Evolutionary conservation across 352 stramenopile species (phyloP).

Genomic region (Phytophthora macrochlamydospora): DNA sequence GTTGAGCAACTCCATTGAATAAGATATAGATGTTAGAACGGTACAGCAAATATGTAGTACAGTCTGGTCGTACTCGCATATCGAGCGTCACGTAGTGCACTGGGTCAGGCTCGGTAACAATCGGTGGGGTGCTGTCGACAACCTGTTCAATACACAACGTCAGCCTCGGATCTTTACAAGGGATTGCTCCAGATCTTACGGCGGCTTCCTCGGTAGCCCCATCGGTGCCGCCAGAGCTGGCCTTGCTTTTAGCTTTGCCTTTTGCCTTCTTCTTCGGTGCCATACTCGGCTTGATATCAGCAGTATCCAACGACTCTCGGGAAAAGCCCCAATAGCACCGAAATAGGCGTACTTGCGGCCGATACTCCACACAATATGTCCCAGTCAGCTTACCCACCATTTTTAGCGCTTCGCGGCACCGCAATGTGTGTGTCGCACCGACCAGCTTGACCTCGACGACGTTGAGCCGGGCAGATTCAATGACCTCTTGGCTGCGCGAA

Average conservation of each 20-base stretch:
- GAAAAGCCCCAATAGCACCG: not conserved
- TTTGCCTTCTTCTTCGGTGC: constrained; percentile 53
- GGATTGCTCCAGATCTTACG: constrained; percentile 9
- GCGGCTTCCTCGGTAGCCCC: constrained; percentile 12
- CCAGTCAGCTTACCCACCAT: no score
- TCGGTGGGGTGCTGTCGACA: constrained; percentile 40
- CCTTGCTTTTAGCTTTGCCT: constrained; percentile 31
- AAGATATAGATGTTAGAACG: not conserved
- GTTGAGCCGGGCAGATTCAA: no score
- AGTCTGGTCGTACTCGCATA: constrained; percentile 40
- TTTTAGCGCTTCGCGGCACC: no score
- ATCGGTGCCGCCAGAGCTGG: constrained; percentile 17
- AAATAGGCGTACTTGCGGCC: not conserved
- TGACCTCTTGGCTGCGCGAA: no score
- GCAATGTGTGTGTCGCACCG: no score
- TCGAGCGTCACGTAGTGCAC: constrained; percentile 61
- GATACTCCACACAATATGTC: no score
- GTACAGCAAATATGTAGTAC: not conserved
- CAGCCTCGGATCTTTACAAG: not conserved
- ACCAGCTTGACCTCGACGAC: no score
- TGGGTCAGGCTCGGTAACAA: constrained; percentile 41
- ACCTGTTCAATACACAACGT: constrained; percentile 16
- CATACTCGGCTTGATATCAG: constrained; percentile 16
- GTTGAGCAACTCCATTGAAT: constrained; percentile 50
- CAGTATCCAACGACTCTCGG: not conserved